Conservation (phyloP, 1,139 yeast genomes). For the Geotrichum candidum region DNA sequence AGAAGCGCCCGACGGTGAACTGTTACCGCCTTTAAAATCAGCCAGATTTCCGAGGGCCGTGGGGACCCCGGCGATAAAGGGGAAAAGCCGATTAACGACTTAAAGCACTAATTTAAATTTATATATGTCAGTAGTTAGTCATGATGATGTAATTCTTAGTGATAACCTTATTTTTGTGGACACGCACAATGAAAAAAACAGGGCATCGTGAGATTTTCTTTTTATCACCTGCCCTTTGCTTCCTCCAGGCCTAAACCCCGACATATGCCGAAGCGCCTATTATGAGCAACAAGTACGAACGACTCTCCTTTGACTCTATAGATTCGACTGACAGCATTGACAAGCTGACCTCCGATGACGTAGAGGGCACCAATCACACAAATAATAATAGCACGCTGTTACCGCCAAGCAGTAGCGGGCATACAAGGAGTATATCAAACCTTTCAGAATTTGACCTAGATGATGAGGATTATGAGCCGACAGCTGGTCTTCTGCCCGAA, state of each 20-base stretch:
- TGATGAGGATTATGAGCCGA: conserved; percentile 5
- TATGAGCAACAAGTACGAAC: conserved; percentile 8
- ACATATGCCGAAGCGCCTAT: background rate
- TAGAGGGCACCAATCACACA: background rate
- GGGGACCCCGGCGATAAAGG: background rate
- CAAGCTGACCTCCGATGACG: background rate
- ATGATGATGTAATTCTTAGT: background rate
- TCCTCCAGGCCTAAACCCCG: background rate
- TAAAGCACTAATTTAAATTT: background rate
- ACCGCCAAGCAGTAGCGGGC: background rate
- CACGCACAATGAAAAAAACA: background rate
- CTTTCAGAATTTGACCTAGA: conserved; percentile 7
- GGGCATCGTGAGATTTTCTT: background rate
- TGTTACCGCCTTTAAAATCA: too few species aligned
- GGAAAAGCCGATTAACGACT: background rate
- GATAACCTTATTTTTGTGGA: background rate
- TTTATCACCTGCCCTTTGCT: background rate
- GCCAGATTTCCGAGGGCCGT: background rate
- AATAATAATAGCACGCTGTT: background rate
- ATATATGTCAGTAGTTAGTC: background rate
- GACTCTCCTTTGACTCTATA: conserved; percentile 9
- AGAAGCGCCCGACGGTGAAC: too few species aligned
- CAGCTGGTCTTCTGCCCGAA: conserved; percentile 1
- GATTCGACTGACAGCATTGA: conserved; percentile 2
- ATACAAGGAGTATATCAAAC: background rate